phyloP scores from a whole-genome alignment of 192 early-diverging fungal species.

The Borealophlyctis nickersoniae region DNA sequence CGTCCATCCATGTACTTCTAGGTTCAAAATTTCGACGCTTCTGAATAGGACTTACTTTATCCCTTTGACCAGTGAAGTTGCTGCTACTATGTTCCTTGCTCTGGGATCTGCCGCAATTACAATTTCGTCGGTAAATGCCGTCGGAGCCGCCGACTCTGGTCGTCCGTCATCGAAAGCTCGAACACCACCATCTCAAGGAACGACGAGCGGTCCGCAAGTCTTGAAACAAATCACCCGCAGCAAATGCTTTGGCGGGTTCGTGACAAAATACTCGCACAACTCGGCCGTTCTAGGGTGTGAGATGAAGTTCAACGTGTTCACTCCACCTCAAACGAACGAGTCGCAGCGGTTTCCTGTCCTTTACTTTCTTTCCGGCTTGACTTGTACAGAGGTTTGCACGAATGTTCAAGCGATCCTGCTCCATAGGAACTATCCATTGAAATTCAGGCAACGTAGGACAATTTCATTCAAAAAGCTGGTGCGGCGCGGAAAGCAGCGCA shows the following conservation, averaged over 20 bases:
- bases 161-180: no score
- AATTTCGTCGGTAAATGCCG: no score
- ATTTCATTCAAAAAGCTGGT: slow-evolving; percentile 84
- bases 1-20: no score
- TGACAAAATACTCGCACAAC: slow-evolving; percentile 69
- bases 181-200: no score
- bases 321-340: slow-evolving; percentile 47
- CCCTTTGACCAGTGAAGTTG: no score
- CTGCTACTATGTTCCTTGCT: no score
- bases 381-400: slow-evolving; percentile 36
- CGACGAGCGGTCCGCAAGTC: no score
- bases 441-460: slow-evolving; percentile 58
- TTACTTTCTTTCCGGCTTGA: slow-evolving; percentile 79
- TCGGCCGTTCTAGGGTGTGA: slow-evolving; percentile 60
- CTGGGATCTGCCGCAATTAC: no score
- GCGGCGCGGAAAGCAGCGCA: slow-evolving; percentile 62
- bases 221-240: slow-evolving; percentile 46
- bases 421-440: neutral
- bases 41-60: no score
- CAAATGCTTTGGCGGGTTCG: slow-evolving; percentile 66
- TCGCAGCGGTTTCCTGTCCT: slow-evolving; percentile 45
- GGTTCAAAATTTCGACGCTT: no score
- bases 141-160: no score
- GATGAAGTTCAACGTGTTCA: slow-evolving; percentile 77
- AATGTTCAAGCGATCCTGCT: neutral